Conservation (phyloP, 108 stramenopile genomes). For the Nitzschia palea region DNA sequence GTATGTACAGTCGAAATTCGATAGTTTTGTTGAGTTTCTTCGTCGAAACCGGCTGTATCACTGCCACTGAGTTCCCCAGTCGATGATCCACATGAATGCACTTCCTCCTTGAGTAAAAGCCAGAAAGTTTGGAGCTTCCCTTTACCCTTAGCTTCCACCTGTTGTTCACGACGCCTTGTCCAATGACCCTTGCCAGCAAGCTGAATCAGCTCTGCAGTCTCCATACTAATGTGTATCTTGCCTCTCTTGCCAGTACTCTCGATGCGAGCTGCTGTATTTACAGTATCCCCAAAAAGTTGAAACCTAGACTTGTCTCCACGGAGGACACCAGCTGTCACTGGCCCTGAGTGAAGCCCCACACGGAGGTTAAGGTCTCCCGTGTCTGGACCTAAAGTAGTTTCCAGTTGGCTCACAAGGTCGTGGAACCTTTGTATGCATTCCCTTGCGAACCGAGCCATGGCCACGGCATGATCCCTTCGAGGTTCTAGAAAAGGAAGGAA, state of each 20-base stretch:
- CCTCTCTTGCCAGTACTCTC: conserved; percentile 41
- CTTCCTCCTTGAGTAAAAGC: conserved; percentile 2
- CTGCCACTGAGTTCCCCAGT: neutral
- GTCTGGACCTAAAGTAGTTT: conserved; percentile 11
- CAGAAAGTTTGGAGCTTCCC: conserved; percentile 51
- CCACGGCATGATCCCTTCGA: conserved; percentile 4
- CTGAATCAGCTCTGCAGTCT: conserved; percentile 37
- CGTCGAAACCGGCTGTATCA: neutral
- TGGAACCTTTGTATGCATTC: neutral
- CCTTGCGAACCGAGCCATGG: conserved; percentile 17
- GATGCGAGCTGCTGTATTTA: conserved; percentile 42
- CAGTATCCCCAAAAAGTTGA: conserved; percentile 22
- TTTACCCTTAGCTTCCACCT: conserved; percentile 53
- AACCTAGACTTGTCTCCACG: conserved; percentile 19
- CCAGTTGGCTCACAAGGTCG: conserved; percentile 6
- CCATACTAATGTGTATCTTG: conserved; percentile 34
- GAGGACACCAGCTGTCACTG: conserved; percentile 21
- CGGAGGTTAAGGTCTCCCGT: conserved; percentile 9
- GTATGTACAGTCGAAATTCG: neutral
- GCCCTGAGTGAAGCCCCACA: conserved; percentile 5
- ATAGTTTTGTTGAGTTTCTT: neutral
- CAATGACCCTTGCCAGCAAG: conserved; percentile 20
- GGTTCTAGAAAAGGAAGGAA: neutral
- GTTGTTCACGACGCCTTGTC: conserved; percentile 29
- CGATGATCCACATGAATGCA: neutral